A percentile compares a stretch with the other conserved stretches of the same genome.
These are phyloP conservation scores for Tetraselmis chui DNA, from an alignment of 139 green algal genomes.

Conservation along the genomic window DNA sequence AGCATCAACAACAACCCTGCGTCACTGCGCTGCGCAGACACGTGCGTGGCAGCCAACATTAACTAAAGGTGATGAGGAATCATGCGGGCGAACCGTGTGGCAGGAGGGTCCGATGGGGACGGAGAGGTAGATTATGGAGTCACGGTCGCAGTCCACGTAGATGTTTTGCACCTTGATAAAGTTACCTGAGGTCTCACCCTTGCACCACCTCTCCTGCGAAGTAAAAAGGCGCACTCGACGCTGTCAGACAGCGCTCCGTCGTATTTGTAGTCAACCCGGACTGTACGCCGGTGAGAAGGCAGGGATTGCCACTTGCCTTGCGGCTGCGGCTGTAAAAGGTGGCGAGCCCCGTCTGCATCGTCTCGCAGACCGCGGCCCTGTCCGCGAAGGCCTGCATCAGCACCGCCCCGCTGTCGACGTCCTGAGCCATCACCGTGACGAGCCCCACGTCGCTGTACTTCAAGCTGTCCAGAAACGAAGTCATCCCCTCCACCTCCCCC, in stretches of 20 bases:
- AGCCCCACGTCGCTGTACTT: constrained; percentile 83
- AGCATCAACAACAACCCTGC: too few species aligned
- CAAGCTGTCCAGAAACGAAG: constrained; percentile 65
- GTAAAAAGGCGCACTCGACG: too few species aligned
- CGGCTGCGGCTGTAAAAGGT: constrained; percentile 94
- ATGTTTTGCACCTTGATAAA: constrained; percentile 76
- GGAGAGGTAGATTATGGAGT: constrained; percentile 91
- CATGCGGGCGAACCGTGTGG: constrained; percentile 73
- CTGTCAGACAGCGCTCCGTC: too few species aligned
- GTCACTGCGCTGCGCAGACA: too few species aligned
- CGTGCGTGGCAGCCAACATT: too few species aligned
- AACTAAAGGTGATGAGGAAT: too few species aligned
- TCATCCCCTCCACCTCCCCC: constrained; percentile 24
- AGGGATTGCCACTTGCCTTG: too few species aligned
- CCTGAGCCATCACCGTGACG: constrained; percentile 89
- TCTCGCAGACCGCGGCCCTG: constrained; percentile 73
- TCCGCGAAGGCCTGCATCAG: constrained; percentile 97
- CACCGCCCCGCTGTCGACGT: constrained; percentile 91
- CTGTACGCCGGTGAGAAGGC: too few species aligned
- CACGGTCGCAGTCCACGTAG: constrained; percentile 84
- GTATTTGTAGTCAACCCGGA: too few species aligned
- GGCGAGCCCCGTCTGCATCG: constrained; percentile 78
- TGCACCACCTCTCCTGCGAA: constrained; percentile 81
- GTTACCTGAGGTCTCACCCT: constrained; percentile 92
- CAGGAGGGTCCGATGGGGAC: constrained; percentile 82